Evolutionary conservation across 2,329 filamentous ascomycete species (phyloP).

Genomic region (Pezicula carpinea): DNA sequence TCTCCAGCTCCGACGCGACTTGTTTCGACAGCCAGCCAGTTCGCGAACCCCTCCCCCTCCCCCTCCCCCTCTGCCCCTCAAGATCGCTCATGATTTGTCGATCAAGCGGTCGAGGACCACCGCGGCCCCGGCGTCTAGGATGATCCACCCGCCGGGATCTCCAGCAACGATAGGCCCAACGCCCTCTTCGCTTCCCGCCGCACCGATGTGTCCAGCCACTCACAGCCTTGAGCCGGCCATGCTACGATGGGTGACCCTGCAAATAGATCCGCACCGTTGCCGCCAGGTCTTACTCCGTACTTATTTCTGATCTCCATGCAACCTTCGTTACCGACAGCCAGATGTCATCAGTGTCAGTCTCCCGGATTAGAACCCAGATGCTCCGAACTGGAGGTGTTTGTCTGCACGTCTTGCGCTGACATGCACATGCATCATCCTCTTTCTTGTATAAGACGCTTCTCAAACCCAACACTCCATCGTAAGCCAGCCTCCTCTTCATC

Average conservation of each 20-base stretch:
- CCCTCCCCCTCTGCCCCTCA: neutral
- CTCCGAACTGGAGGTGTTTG: neutral
- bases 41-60: neutral
- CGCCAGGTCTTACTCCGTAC: neutral
- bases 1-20: slow-evolving; percentile 2
- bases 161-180: neutral
- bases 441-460: slow-evolving; percentile 21
- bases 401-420: neutral
- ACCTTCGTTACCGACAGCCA: too few species aligned
- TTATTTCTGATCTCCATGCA: neutral
- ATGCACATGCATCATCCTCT: neutral
- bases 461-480: slow-evolving; percentile 2
- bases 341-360: too few species aligned
- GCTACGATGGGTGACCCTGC: neutral
- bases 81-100: slow-evolving; percentile 5
- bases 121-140: slow-evolving; percentile 9
- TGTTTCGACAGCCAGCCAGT: slow-evolving; percentile 4
- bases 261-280: neutral
- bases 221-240: neutral
- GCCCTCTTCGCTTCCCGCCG: neutral
- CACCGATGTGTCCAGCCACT: neutral
- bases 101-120: slow-evolving; percentile 5
- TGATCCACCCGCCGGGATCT: neutral
- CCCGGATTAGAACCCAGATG: neutral
- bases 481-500: slow-evolving; percentile 12